Percentiles rank a stretch among this genome's conserved stretches.
Evolutionary conservation across 2,329 filamentous ascomycete species (phyloP).

Genomic region (Ceratocystis eucalypticola): DNA sequence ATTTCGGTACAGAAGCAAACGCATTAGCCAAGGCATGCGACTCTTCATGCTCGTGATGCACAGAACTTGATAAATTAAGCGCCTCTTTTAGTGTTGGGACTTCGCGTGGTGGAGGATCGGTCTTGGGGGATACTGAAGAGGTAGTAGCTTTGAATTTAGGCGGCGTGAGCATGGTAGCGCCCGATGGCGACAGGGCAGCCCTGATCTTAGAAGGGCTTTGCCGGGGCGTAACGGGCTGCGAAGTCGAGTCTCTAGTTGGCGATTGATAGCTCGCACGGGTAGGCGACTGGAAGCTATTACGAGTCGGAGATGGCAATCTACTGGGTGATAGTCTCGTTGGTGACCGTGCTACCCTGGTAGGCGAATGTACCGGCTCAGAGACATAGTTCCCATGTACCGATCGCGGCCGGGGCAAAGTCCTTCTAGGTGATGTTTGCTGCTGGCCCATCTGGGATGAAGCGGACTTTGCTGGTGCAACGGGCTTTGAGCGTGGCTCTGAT

Average conservation of each 20-base stretch:
- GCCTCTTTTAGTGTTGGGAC: not conserved
- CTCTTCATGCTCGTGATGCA: not conserved
- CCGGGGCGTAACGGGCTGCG: conserved; percentile 13
- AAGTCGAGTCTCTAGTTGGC: conserved; percentile 8
- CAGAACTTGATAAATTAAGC: not conserved
- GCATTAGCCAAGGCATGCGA: not conserved
- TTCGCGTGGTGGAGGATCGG: not conserved
- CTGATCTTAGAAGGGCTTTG: conserved; percentile 16
- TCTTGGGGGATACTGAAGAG: conserved; percentile 4
- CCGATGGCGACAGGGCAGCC: conserved; percentile 6
- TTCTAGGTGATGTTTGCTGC: conserved; percentile 40
- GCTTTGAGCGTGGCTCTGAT: conserved; percentile 32
- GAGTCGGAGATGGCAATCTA: conserved; percentile 5
- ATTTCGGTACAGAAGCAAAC: not conserved
- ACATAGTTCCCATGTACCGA: conserved; percentile 16
- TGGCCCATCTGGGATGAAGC: conserved; percentile 26
- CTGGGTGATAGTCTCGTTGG: conserved; percentile 11
- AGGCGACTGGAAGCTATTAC: conserved; percentile 5
- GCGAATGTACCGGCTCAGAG: conserved; percentile 15
- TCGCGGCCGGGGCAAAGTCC: conserved; percentile 32
- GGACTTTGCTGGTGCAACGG: conserved; percentile 31
- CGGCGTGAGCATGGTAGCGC: conserved; percentile 1
- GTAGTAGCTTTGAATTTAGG: conserved; percentile 7
- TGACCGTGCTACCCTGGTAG: conserved; percentile 5
- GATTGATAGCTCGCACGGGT: conserved; percentile 11